Base-by-base conservation (phyloP, 2,329 filamentous ascomycete genomes). In the Pyrenophora tritici-repentis region DNA sequence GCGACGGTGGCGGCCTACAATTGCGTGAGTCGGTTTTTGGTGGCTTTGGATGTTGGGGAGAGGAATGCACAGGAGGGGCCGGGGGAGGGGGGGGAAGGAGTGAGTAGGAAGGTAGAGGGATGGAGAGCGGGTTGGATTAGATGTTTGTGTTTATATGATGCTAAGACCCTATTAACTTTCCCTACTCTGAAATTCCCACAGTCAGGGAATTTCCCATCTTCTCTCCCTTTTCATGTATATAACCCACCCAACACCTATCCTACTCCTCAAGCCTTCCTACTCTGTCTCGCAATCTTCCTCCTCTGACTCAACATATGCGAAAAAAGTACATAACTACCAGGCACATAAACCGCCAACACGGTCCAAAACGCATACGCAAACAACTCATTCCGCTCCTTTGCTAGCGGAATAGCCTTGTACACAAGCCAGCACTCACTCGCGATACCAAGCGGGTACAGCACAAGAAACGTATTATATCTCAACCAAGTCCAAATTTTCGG, bases 221-320 rank as follows among this genome's bases (percentile, higher is more conserved):
- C 14, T n/a, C n/a, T 43, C n/a, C 7, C 13, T 6, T 4, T 16
- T 13, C 13, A 35, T 5, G 13, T 16, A 5, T 13, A 2, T 10
- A 6, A 6, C n/a, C 12, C 3, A 29, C 18, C n/a, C 16, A 18
- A 13, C 3, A 3, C 4, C 18, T 6, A 12, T 2, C 4, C 18
- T 6, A 12, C 2, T 9, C 2, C 1, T 41, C 14, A 53, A 1
- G 22, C 38, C 1, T n/a, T 40, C 18, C 13, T 33, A 8, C 17
- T 49, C 35, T 49, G 42, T 36, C 33, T 43, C 3, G 32, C 39
- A 22, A 93, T 84, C 82, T 91, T 96, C 61, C 84, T 82, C 63
- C 93, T 82, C 81, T 99, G 94, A 55, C 82, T 81, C 81, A 97
- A 90, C 94, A 99, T 97, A 75, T 99, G 89, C 17, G 89, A 91